Conservation (phyloP, 306 rosid genomes). For the Astragalus membranaceus region DNA sequence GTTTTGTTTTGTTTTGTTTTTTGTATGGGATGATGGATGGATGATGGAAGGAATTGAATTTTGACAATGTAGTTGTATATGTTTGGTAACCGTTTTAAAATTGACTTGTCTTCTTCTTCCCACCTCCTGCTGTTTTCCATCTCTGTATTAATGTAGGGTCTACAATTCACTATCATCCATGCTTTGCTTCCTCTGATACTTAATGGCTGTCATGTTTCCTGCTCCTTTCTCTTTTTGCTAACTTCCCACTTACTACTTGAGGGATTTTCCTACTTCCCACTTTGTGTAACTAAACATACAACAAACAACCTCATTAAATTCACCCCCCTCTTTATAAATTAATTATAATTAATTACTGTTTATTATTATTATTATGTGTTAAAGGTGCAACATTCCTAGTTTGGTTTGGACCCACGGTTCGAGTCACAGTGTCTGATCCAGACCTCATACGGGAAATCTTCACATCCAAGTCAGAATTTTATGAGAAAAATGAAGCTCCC, state of each 20-base stretch:
- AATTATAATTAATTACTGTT: not conserved
- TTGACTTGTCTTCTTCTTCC: constrained; percentile 66
- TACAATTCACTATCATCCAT: constrained; percentile 52
- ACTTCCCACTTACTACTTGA: constrained; percentile 39
- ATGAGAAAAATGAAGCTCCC: constrained; percentile 91
- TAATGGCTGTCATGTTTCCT: constrained; percentile 52
- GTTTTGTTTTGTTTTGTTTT: too few relatives aligned
- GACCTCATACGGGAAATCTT: constrained; percentile 85
- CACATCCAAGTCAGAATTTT: constrained; percentile 69
- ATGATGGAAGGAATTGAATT: constrained; percentile 35
- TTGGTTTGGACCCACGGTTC: constrained; percentile 91
- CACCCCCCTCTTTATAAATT: not conserved
- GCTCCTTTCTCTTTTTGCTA: constrained; percentile 51
- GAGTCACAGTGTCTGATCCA: constrained; percentile 82
- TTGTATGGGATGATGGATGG: not conserved
- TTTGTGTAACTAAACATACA: constrained; percentile 10
- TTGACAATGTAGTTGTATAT: constrained; percentile 40
- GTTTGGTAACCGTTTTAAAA: constrained; percentile 47
- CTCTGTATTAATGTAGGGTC: constrained; percentile 62
- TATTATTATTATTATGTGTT: not conserved
- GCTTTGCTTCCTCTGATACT: constrained; percentile 35
- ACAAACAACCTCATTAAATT: not conserved
- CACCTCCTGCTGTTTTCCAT: constrained; percentile 21
- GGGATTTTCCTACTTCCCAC: constrained; percentile 20
- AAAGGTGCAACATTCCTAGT: constrained; percentile 82